These are phyloP conservation scores for Cetraspora pellucida DNA, from an alignment of 192 early-diverging fungal species.

Conservation along the genomic window DNA sequence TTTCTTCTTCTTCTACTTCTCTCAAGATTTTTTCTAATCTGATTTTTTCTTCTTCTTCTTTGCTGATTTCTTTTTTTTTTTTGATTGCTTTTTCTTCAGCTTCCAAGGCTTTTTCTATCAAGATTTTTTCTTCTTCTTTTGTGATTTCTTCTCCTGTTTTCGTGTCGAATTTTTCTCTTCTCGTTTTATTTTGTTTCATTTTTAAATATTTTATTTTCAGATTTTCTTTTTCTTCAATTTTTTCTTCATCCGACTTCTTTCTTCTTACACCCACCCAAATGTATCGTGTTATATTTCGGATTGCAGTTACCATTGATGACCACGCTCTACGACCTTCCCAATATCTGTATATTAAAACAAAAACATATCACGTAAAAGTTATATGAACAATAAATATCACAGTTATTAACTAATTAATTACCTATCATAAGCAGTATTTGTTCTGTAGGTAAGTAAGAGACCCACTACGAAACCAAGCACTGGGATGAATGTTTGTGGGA, in stretches of 20 bases:
- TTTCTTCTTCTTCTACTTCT: conserved; percentile 48
- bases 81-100: too few species aligned
- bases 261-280: conserved; percentile 69
- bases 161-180: too few species aligned
- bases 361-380: not conserved
- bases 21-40: conserved; percentile 40
- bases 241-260: conserved; percentile 38
- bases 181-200: too few species aligned
- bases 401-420: not conserved
- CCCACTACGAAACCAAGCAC: conserved; percentile 30
- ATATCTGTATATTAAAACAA: conserved; percentile 60
- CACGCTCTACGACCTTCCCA: conserved; percentile 90
- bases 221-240: conserved; percentile 61
- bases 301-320: conserved; percentile 66
- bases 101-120: too few species aligned
- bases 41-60: conserved; percentile 43
- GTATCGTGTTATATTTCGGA: conserved; percentile 77
- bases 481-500: conserved; percentile 1
- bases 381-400: not conserved
- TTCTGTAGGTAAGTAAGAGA: conserved; percentile 27
- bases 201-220: conserved; percentile 20
- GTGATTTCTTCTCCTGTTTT: too few species aligned
- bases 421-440: conserved; percentile 36
- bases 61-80: conserved; percentile 71
- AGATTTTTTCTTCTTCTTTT: too few species aligned